Conservation (phyloP, 768 basidiomycete genomes). For the Boletus huronensis region DNA sequence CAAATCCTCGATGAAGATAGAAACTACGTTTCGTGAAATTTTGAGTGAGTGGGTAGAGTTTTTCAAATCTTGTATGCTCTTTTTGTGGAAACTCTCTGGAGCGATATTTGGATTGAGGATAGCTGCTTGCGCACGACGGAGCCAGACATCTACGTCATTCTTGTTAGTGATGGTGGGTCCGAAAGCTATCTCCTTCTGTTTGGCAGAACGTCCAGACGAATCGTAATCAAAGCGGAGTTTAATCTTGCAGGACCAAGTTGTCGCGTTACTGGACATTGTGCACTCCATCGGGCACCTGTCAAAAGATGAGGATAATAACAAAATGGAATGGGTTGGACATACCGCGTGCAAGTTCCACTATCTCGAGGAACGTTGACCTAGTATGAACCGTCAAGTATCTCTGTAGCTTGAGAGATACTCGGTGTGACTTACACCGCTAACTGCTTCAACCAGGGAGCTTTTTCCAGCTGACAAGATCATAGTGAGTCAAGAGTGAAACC, state of each 20-base stretch:
- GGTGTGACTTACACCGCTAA: conserved; percentile 43
- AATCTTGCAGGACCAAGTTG: conserved; percentile 44
- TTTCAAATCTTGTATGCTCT: conserved; percentile 25
- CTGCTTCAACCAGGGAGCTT: conserved; percentile 57
- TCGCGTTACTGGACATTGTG: conserved; percentile 39
- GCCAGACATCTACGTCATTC: conserved; percentile 36
- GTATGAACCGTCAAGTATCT: neutral
- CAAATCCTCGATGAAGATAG: conserved; percentile 44
- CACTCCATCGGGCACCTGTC: conserved; percentile 54
- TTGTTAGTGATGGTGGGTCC: conserved; percentile 32
- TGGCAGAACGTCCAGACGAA: conserved; percentile 23
- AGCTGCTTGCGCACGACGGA: conserved; percentile 47
- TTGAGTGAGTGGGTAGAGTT: conserved; percentile 19
- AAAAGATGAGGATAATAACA: neutral
- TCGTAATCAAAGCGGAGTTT: conserved; percentile 38
- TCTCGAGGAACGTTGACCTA: conserved; percentile 62
- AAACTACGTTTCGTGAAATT: conserved; percentile 53
- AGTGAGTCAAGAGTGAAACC: neutral
- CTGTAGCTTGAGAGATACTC: neutral
- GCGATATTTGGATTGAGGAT: conserved; percentile 33
- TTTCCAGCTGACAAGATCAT: conserved; percentile 44
- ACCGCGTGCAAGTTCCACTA: conserved; percentile 60
- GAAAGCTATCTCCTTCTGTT: conserved; percentile 19
- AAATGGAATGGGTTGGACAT: neutral
- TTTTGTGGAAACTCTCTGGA: conserved; percentile 21